These are phyloP conservation scores for Neurospora sp. DNA, from an alignment of 495 filamentous ascomycete species.

Conservation along the genomic window DNA sequence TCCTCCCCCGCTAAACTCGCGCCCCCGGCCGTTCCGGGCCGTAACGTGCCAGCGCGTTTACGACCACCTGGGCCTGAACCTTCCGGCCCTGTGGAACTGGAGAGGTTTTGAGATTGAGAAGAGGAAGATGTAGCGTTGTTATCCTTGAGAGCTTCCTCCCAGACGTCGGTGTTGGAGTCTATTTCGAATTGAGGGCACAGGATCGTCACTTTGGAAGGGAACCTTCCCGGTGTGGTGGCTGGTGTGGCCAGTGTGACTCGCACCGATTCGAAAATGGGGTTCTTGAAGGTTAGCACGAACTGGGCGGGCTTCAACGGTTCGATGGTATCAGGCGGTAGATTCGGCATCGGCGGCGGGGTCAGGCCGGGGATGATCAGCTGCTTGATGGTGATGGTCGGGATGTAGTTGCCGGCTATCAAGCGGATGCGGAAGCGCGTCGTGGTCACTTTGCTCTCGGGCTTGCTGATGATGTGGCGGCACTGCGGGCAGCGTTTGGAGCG, in stretches of 20 bases:
- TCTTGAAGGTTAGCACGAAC: constrained; percentile 79
- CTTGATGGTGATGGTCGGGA: constrained; percentile 67
- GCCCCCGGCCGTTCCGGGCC: constrained; percentile 26
- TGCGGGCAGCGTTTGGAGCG: constrained; percentile 84
- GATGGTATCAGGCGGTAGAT: constrained; percentile 30
- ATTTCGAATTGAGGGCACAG: constrained; percentile 92
- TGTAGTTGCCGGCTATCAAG: constrained; percentile 79
- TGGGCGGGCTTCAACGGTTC: constrained; percentile 62
- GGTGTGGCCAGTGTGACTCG: constrained; percentile 83
- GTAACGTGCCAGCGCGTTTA: not conserved
- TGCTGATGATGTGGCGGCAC: constrained; percentile 90
- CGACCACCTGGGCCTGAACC: not conserved
- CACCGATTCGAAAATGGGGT: constrained; percentile 87
- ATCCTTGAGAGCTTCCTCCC: constrained; percentile 77
- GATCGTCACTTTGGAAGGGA: constrained; percentile 74
- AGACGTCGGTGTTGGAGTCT: constrained; percentile 88
- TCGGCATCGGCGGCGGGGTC: constrained; percentile 2
- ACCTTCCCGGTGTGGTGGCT: constrained; percentile 64
- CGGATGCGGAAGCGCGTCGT: constrained; percentile 83
- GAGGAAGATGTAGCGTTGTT: constrained; percentile 7
- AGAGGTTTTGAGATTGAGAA: not conserved
- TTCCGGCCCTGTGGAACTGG: not conserved
- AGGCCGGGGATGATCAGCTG: constrained; percentile 43
- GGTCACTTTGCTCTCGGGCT: constrained; percentile 82
- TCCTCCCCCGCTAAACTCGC: constrained; percentile 27